Percentiles rank a stretch among this genome's conserved stretches.
Evolutionary conservation across 2,329 filamentous ascomycete genomes (phyloP).

Genomic region (Neofusicoccum sp.): DNA sequence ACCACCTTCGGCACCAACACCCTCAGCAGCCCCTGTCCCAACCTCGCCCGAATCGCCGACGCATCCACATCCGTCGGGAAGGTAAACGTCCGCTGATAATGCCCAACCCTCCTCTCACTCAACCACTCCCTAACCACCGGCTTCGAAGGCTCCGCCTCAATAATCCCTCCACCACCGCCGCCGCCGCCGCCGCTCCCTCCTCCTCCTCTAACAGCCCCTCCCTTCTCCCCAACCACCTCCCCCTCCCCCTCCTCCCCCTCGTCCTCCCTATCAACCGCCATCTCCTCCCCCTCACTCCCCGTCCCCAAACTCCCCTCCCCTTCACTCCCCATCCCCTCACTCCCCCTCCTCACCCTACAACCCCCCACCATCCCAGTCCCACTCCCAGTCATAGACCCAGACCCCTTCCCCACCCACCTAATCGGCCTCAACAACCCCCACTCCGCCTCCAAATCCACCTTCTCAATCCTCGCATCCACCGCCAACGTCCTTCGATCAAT

Average conservation of each 20-base stretch:
- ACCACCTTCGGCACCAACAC: constrained; percentile 23
- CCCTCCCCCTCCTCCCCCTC: too few species aligned
- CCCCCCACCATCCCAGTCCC: not conserved
- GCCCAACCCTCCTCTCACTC: constrained; percentile 21
- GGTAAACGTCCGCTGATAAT: constrained; percentile 23
- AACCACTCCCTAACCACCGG: constrained; percentile 22
- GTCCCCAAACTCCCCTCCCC: not conserved
- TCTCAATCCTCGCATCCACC: constrained; percentile 17
- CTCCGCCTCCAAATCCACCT: constrained; percentile 20
- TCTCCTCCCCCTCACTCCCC: not conserved
- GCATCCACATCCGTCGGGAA: constrained; percentile 23
- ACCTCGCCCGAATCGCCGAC: constrained; percentile 13
- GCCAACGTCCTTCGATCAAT: constrained; percentile 18
- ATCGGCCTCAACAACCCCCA: constrained; percentile 21
- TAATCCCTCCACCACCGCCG: not conserved
- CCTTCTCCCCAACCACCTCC: not conserved
- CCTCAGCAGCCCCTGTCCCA: constrained; percentile 22
- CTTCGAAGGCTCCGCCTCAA: constrained; percentile 17
- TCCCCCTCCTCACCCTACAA: too few species aligned
- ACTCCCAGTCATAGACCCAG: not conserved
- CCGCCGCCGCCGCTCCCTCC: constrained; percentile 7
- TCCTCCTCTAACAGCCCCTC: constrained; percentile 25
- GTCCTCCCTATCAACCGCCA: not conserved
- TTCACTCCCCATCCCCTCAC: not conserved
- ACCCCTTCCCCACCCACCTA: not conserved